phyloP scores from a whole-genome alignment of 345 rosid genomes.

The Nephelium lappaceum region DNA sequence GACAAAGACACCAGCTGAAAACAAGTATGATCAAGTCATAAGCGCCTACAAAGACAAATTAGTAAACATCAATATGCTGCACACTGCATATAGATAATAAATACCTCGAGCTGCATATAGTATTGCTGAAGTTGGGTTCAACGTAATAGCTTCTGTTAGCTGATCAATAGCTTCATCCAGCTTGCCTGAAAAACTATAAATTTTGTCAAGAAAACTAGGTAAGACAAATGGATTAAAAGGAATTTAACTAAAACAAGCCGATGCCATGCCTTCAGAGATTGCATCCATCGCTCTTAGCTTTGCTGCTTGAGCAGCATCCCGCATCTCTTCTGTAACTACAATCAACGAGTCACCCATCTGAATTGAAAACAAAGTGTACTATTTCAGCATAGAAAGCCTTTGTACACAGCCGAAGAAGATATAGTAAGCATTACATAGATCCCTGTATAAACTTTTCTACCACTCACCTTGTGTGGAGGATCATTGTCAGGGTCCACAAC shows the following conservation, averaged over 20 bases:
- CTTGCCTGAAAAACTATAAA: constrained; percentile 50
- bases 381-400: not conserved
- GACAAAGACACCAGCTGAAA: constrained; percentile 62
- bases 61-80: not conserved
- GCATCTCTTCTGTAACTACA: constrained; percentile 72
- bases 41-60: not conserved
- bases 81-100: not conserved
- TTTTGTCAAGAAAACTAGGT: constrained; percentile 12
- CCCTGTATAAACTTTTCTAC: not conserved
- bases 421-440: not conserved
- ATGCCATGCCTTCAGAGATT: constrained; percentile 56
- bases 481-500: constrained; percentile 73
- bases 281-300: constrained; percentile 66
- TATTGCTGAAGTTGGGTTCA: constrained; percentile 80
- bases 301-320: constrained; percentile 65
- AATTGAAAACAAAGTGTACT: constrained; percentile 19
- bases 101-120: constrained; percentile 82
- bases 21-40: constrained; percentile 21
- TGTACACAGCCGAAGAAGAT: constrained; percentile 16
- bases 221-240: constrained; percentile 6
- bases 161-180: constrained; percentile 55
- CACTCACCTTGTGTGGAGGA: constrained; percentile 64
- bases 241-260: not conserved
- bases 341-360: constrained; percentile 74
- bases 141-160: constrained; percentile 69